Evolutionary conservation across 2,329 filamentous ascomycete species (phyloP), one percentile per base, ranked within the genome.

Genomic region (Xylaria sp.): DNA sequence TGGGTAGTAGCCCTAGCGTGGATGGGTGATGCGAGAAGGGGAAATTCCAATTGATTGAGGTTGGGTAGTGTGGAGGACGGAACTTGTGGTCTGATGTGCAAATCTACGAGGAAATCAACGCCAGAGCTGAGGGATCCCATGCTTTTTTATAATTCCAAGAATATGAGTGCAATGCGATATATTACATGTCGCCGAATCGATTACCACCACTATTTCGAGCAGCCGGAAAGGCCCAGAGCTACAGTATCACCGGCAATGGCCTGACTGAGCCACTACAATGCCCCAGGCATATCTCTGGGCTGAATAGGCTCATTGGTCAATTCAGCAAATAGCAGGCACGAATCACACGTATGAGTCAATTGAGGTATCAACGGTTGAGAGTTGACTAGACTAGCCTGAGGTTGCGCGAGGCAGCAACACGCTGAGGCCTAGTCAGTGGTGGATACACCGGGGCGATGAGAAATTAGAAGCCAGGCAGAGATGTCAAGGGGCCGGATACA

Each of bases 381-480:
- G 37, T 43, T 61, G 40, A 49, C 47, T 42, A 8, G 15, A 56
- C 43, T 25, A 54, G 47, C 19, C 40, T 57, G 12, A 57, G 63
- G 40, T 51, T 54, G 45, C 38, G 19, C 9, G 53, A 65, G 63
- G 63, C 63, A 65, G 47, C 63, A 60, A 46, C 35, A n/a, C 35
- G 33, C 25, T 43, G 31, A 42, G 35, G 35, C 47, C 42, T 14
- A 21, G 19, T 28, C 37, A 42, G 35, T 8, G 28, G 63, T 65
- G 63, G 63, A 33, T 65, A 62, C 45, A 9, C 55, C 43, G 55
- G 54, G 62, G 53, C 58, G 37, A 60, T 46, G 60, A 55, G 21
- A 17, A 9, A 51, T 46, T 19, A 45, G 40, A 51, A 23, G n/a
- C 54, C 21, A 63, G 60, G 60, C 55, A 63, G 55, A 53, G 37